Evolutionary conservation across 306 rosid genomes (phyloP), one percentile per base, ranked within the genome.

Genomic region (Lathyrus tuberosus): DNA sequence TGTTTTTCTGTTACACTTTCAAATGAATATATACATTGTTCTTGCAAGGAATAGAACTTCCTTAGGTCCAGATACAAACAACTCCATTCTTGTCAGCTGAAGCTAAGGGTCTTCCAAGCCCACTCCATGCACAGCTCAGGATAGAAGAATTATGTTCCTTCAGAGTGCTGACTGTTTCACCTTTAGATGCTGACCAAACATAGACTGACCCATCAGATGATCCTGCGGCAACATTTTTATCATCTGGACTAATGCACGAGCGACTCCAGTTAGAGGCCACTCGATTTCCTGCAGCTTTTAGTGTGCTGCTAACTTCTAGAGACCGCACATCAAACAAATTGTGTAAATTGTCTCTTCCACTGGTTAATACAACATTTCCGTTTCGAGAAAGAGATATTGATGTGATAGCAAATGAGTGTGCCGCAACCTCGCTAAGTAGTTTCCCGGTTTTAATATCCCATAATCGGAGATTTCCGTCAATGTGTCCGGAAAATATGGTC

Each of bases 251-350:
- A 42, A 94, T 81, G 74, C 99, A 94, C 6, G 99, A 94, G 49
- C 99, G 84, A 79, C 96, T 94, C 97, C 99, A 94, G 72, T 94
- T 94, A 8, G 99, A 89, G 2, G 97, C 91, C 63, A 89, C 94
- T 83, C 91, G 83, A 73, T 86, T 94, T 62, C 96, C 96, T 0
- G 69, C 22, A 13, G 97, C 96, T 74, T 88, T 84, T 31, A 94
- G 69, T 4, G 99, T 88, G 75, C 92, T 83, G n/a, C 95, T 87
- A 66, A 94, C 92, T 85, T 94, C 99, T 18, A 94, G 77, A 26
- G 99, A 83, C 26, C 95, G 84, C 67, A 94, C 74, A 70, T 94
- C 99, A 13, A 94, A 94, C 73, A 91, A 59, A 75, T 91, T 91
- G 67, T 94, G 97, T 72, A 84, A 16, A 68, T 94, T 94, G 83